Evolutionary conservation across 2,329 filamentous ascomycete genomes (phyloP).

Genomic region (Botrytis hyacinthi): DNA sequence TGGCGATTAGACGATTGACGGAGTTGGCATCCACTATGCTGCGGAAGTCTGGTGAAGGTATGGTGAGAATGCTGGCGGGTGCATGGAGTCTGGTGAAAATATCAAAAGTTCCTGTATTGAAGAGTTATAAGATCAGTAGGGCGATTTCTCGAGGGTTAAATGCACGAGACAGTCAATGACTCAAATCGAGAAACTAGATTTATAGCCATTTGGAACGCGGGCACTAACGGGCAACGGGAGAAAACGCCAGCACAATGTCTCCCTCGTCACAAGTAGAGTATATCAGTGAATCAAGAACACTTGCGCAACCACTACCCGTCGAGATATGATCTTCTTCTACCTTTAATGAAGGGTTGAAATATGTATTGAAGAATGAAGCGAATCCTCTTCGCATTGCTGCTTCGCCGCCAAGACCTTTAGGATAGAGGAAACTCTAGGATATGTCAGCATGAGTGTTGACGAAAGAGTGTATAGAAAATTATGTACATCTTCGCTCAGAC

Average conservation of each 20-base stretch:
- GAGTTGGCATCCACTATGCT: not conserved
- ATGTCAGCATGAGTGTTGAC: not conserved
- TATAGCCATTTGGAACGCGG: not conserved
- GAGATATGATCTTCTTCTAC: slow-evolving; percentile 1
- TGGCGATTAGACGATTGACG: not conserved
- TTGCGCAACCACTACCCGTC: not conserved
- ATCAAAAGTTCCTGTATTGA: not conserved
- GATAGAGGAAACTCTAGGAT: too few species aligned
- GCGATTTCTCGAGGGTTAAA: not conserved
- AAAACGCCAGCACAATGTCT: not conserved
- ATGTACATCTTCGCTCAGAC: too few species aligned
- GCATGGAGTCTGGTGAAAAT: too few species aligned
- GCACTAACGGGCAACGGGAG: not conserved
- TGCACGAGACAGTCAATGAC: not conserved
- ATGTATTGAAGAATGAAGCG: too few species aligned
- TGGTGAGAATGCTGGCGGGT: too few species aligned
- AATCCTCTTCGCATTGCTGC: too few species aligned
- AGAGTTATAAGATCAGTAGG: not conserved
- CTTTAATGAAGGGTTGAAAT: too few species aligned
- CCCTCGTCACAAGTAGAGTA: slow-evolving; percentile 3
- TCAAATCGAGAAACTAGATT: not conserved
- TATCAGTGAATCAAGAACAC: not conserved
- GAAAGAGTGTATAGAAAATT: not conserved
- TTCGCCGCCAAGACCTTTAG: too few species aligned
- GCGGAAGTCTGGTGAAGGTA: not conserved